Evolutionary conservation across 306 rosid genomes (phyloP), one percentile per base, ranked within the genome.

Genomic region (Psophocarpus tetragonolobus): DNA sequence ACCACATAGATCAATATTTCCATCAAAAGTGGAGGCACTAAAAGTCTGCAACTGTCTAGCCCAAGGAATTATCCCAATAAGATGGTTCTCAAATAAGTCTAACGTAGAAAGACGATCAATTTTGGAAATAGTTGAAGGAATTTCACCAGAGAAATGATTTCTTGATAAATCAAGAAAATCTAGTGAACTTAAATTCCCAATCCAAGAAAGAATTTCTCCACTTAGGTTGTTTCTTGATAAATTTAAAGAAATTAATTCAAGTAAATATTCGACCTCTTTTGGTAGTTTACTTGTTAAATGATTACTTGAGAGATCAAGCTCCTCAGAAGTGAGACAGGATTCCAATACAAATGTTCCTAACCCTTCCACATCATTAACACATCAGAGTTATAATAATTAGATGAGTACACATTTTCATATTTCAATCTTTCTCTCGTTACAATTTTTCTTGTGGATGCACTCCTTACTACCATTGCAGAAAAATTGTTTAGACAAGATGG

Each of bases 251-350:
- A 32, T 14, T 2, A 72, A 21, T 8, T 36, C 77, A 1, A 53
- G 1, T 10, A 72, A 53, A 35, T 6, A 6, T 0, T 4, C 77
- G 13, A 72, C 6, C 12, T 72, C 53, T 35, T 1, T 53, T 13
- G 66, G 66, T 4, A 72, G 35, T 53, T 51, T 24, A 18, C 77
- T 38, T 0, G 12, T 21, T 15, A 56, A 26, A 36, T 54, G 0
- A 1, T 73, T 54, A 0, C 54, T 1, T 3, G 77, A 56, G 12
- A 56, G 67, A 56, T 73, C 68, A 38, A 73, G 11, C 26, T 54
- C 15, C 12, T 21, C 0, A 54, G 10, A 0, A 8, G 1, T 0
- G 21, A 12, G 1, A 51, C 91, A 17, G 91, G 91, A 71, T 44
- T 62, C 67, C 11, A 73, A 21, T 73, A 73, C 60, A 63, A 5